Evolutionary conservation across 1,284 basidiomycete genomes (phyloP), one percentile per base, ranked within the genome.

Genomic region (Pterula multifida): DNA sequence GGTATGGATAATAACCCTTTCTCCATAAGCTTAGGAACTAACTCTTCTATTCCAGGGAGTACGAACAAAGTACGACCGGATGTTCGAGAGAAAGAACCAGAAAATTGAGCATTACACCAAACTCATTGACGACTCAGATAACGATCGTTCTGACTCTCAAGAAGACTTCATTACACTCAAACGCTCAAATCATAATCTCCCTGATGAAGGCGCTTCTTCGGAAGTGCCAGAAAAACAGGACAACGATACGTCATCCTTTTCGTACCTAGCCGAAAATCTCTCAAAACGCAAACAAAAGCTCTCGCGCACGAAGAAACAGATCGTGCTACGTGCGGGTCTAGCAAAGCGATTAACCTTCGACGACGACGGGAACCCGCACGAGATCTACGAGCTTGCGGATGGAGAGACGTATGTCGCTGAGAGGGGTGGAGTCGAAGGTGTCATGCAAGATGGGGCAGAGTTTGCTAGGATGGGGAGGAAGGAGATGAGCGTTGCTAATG

Each of bases 11-110:
- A 17, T 44, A 6, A 44, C n/a, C 39, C 32, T 26, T 15, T 21
- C 50, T 25, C 25, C 32, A 12, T 36, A 36, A n/a, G 26, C 26
- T 49, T 47, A 35, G 36, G n/a, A 22, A 13, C 45, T 42, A 36
- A 46, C 54, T 12, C 32, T 36, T 48, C 26, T 15, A 21, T 49
- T 66, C 62, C 59, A 61, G 35, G 60, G 59, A 21, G 85, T 93
- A 0, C 78, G 90, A 51, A 98, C 96, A 3, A 98, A 96, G 68
- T 97, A 98, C 65, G 96, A 98, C 65, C 81, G 92, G 49, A 97
- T 98, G 91, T 98, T 98, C 62, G 88, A 90, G 61, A 82, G 95
- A 52, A 94, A 90, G 66, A 98, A 98, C 64, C 94, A 97, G 65
- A 87, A 83, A 56, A 86, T 98, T 49, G 79, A 85, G 55, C 94